A percentile compares a stretch with the other conserved stretches of the same genome.
These are phyloP conservation scores for Boletus calvinii DNA, from an alignment of 1,284 basidiomycete genomes.

Conservation along the genomic window DNA sequence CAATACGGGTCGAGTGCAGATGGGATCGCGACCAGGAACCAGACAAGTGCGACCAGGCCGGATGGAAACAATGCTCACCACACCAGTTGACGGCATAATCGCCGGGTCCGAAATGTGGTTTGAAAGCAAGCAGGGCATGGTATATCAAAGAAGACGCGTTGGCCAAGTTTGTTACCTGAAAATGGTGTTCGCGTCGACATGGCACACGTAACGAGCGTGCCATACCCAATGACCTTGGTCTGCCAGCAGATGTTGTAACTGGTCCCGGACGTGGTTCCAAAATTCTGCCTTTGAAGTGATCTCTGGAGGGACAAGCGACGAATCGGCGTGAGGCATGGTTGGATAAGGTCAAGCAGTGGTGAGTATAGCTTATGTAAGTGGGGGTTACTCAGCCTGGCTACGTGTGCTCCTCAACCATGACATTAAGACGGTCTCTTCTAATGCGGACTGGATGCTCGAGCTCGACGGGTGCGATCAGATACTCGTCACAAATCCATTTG, in stretches of 20 bases:
- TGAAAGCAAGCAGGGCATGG: conserved; percentile 69
- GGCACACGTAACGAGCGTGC: background rate
- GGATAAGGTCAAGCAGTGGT: background rate
- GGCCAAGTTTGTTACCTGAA: conserved; percentile 80
- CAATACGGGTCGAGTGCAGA: background rate
- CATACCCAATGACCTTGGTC: conserved; percentile 77
- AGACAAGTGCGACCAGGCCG: background rate
- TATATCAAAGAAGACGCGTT: conserved; percentile 81
- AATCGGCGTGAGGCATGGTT: conserved; percentile 83
- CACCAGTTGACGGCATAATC: conserved; percentile 83
- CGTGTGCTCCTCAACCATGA: background rate
- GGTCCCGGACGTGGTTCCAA: conserved; percentile 71
- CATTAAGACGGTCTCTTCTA: conserved; percentile 7
- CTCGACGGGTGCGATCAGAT: conserved; percentile 21
- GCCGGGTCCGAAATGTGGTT: conserved; percentile 61
- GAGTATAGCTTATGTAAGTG: conserved; percentile 21
- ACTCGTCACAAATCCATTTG: conserved; percentile 22
- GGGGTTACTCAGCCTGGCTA: background rate
- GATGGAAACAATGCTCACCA: conserved; percentile 51
- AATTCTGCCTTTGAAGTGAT: conserved; percentile 71
- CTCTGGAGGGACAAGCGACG: conserved; percentile 65
- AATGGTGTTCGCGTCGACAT: background rate
- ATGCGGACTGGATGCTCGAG: conserved; percentile 26
- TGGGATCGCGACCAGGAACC: background rate
- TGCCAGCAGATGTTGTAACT: conserved; percentile 61